phyloP scores from a whole-genome alignment of 495 filamentous ascomycete genomes.

The Penicillium macrosclerotiorum region DNA sequence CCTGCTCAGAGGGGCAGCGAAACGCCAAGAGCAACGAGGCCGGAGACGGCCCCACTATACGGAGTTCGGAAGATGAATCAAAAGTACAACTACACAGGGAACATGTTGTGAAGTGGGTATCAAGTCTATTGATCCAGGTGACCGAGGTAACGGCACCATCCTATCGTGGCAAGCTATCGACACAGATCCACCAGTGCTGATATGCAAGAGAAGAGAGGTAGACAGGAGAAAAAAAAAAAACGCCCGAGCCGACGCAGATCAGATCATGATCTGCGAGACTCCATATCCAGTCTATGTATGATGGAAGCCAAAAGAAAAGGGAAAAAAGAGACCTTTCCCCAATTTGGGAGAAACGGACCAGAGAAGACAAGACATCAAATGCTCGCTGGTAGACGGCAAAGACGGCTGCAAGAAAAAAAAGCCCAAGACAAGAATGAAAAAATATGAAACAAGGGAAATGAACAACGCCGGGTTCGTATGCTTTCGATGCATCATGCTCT shows the following conservation, averaged over 20 bases:
- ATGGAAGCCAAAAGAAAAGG: neutral
- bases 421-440: neutral
- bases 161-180: slow-evolving; percentile 21
- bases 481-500: slow-evolving; percentile 32
- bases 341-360: neutral
- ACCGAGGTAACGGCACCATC: slow-evolving; percentile 9
- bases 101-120: slow-evolving; percentile 21
- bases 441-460: slow-evolving; percentile 6
- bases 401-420: slow-evolving; percentile 2
- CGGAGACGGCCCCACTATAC: too few species aligned
- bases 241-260: neutral
- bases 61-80: too few species aligned
- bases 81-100: neutral
- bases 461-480: slow-evolving; percentile 34
- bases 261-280: too few species aligned
- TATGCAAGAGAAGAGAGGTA: slow-evolving; percentile 8
- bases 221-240: neutral
- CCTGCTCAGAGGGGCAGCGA: too few species aligned
- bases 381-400: slow-evolving; percentile 11
- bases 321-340: too few species aligned
- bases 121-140: slow-evolving; percentile 28
- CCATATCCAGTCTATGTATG: slow-evolving; percentile 14
- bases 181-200: slow-evolving; percentile 17
- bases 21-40: too few species aligned
- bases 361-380: slow-evolving; percentile 1